Conservation (phyloP, 768 basidiomycete genomes). For the Tephrocybe sp. region DNA sequence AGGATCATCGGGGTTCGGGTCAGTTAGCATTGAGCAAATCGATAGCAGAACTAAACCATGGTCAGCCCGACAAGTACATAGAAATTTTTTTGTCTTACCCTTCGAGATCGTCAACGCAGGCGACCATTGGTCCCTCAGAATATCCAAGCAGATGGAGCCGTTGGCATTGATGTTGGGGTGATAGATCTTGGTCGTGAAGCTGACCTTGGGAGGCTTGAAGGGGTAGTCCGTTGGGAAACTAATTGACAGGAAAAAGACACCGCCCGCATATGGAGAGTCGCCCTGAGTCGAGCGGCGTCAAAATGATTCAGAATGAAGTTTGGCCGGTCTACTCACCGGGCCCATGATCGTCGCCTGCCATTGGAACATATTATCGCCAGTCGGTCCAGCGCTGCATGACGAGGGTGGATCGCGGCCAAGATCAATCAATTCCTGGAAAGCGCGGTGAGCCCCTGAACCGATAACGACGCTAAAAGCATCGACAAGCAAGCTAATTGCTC, state of each 20-base stretch:
- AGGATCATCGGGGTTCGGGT: conserved; percentile 99
- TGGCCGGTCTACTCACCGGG: conserved; percentile 63
- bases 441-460: conserved; percentile 21
- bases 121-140: conserved; percentile 98
- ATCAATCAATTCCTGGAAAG: conserved; percentile 90
- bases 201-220: conserved; percentile 99
- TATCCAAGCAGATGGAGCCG: conserved; percentile 98
- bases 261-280: conserved; percentile 97
- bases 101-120: conserved; percentile 99
- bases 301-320: conserved; percentile 23
- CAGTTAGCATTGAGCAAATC: conserved; percentile 99
- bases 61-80: background rate
- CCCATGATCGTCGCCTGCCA: conserved; percentile 99
- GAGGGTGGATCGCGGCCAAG: conserved; percentile 99
- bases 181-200: conserved; percentile 99
- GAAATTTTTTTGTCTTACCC: conserved; percentile 50
- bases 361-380: conserved; percentile 97
- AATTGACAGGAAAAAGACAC: conserved; percentile 98
- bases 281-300: conserved; percentile 50
- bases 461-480: conserved; percentile 2
- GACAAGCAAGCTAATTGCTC: conserved; percentile 13
- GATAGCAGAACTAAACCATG: conserved; percentile 77
- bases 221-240: conserved; percentile 97
- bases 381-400: conserved; percentile 98
- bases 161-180: conserved; percentile 99